Evolutionary conservation across 345 rosid genomes (phyloP), one percentile per base, ranked within the genome.

Genomic region (Eutrema heterophyllum): DNA sequence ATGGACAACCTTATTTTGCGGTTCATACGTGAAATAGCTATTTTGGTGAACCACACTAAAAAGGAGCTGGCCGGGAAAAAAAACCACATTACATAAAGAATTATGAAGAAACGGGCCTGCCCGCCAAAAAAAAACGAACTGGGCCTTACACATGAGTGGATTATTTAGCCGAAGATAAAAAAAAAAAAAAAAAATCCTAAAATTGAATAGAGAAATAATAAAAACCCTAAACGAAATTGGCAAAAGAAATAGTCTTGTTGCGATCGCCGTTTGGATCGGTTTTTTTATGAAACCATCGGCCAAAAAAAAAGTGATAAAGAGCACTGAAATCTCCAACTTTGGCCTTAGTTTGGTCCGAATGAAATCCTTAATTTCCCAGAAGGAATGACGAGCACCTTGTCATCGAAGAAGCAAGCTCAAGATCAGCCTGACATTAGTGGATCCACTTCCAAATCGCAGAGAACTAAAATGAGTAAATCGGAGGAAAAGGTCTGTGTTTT

Each of bases 391-490:
- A 70, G 62, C 43, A 81, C 68, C 67, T 82, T 80, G 51, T 82
- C 83, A 26, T 79, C 84, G 21, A 81, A 84, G 74, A 81, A 75
- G 70, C 82, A 85, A 60, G 79, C 29, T 54, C 79, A 81, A 66
- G 86, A 85, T 78, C 84, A 78, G 21, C 81, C 79, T 38, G 83
- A 79, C 59, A 67, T 58, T n/a, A 79, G 79, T 60, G 85, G 63
- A 21, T 54, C 81, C 36, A 35, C 81, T 12, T 43, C 56, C 6
- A 80, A 85, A 66, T 72, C 85, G 5, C 80, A 69, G 65, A 78
- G 78, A 57, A 74, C 72, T 55, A 84, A 83, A 68, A 85, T 85
- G 86, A 81, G 66, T 76, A 87, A 85, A 83, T 43, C 86, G 14
- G 90, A 87, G 24, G 91, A 87, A n/a, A 55, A 67, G 78, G 81